Evolutionary conservation across 2,329 filamentous ascomycete genomes (phyloP).

Genomic region (Verticillium albo-atrum): DNA sequence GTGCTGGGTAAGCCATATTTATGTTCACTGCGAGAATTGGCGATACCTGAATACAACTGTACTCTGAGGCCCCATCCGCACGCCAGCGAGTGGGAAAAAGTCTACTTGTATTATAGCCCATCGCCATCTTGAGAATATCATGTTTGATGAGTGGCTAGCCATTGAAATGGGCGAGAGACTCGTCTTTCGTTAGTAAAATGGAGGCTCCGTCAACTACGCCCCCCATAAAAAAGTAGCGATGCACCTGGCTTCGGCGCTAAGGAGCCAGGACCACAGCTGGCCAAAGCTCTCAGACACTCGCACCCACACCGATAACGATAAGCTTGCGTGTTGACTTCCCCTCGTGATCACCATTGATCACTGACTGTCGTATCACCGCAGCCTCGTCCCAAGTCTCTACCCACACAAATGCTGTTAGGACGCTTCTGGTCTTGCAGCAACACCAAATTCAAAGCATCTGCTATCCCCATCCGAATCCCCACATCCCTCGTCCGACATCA

Average conservation of each 20-base stretch:
- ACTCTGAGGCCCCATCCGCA: too few relatives aligned
- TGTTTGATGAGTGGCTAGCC: too few relatives aligned
- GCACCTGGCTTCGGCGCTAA: neutral
- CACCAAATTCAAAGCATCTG: neutral
- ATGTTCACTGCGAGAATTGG: too few relatives aligned
- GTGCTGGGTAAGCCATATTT: too few relatives aligned
- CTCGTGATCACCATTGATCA: neutral
- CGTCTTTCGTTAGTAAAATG: too few relatives aligned
- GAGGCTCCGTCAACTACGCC: too few relatives aligned
- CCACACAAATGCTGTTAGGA: conserved; percentile 7
- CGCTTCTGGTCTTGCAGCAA: conserved; percentile 7
- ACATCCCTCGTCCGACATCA: neutral
- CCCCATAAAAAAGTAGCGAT: too few relatives aligned
- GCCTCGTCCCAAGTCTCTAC: neutral
- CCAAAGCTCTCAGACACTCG: neutral
- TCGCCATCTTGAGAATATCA: too few relatives aligned
- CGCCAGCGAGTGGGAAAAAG: too few relatives aligned
- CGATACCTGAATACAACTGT: too few relatives aligned
- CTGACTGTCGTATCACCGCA: neutral
- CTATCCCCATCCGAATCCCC: neutral
- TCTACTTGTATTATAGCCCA: too few relatives aligned
- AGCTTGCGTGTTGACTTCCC: neutral
- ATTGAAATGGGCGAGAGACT: too few relatives aligned
- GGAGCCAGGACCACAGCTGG: neutral
- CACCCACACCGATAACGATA: neutral